A percentile compares a stretch with the other conserved stretches of the same genome.
phyloP scores from a whole-genome alignment of 495 filamentous ascomycete genomes.

The Hypomontagnella submonticulosa region DNA sequence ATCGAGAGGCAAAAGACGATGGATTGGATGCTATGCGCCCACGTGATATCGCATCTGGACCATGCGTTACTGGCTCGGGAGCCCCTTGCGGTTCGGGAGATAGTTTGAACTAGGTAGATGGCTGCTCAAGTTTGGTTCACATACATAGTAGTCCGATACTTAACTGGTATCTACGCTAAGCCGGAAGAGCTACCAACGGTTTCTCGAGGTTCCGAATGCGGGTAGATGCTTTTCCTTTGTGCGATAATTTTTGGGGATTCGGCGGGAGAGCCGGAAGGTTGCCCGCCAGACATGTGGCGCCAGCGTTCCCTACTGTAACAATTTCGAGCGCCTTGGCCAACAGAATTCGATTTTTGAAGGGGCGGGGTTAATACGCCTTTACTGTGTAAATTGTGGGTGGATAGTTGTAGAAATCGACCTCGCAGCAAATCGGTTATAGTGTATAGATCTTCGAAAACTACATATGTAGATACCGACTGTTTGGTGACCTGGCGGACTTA shows the following conservation, averaged over 20 bases:
- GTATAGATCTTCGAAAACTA: background rate
- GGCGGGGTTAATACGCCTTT: too few species aligned
- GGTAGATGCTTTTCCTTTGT: background rate
- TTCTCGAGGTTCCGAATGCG: constrained; percentile 8
- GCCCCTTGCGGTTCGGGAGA: constrained; percentile 6
- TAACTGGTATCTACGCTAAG: background rate
- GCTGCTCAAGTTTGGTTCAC: background rate
- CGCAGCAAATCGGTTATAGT: background rate
- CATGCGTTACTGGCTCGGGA: background rate
- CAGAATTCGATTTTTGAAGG: background rate
- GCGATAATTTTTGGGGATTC: background rate
- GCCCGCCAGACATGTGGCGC: background rate
- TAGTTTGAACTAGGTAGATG: background rate
- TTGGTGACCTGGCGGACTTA: too few species aligned
- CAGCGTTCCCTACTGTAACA: background rate
- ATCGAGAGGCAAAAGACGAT: constrained; percentile 13
- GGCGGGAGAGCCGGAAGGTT: background rate
- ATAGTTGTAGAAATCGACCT: background rate
- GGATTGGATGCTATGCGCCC: constrained; percentile 23
- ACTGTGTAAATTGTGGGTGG: too few species aligned
- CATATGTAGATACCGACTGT: background rate
- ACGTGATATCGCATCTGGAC: constrained; percentile 28
- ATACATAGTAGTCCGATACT: background rate
- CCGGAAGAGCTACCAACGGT: background rate
- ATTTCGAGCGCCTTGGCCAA: background rate